Base-by-base conservation (phyloP, 2,329 filamentous ascomycete species). In the Gnomoniopsis sp. region DNA sequence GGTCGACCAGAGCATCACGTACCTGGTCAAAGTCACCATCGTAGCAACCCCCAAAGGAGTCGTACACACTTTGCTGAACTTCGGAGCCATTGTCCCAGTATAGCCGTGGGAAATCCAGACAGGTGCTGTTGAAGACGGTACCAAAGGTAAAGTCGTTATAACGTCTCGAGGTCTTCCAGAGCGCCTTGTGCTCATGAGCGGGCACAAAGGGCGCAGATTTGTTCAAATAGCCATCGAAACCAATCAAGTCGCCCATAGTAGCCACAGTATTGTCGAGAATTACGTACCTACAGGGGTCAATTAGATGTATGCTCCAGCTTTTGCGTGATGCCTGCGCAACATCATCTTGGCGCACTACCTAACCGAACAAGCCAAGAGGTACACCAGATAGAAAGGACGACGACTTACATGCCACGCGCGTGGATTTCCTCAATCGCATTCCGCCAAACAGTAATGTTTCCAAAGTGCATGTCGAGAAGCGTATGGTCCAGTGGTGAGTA, bases 221-320 rank as follows among this genome's bases (percentile, higher is more conserved):
- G 66, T 88, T 87, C 59, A 84, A 72, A 61, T 80, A 83, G 0
- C 82, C 83, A 57, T 86, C 74, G 67, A 86, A 88, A 6, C 82
- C 82, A 15, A 62, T 77, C 53, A 87, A 73, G 64, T 88, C 83
- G 51, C 82, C 80, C 79, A 88, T 77, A 14, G 85, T 88, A 46
- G 82, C 79, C 67, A 88, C 78, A 1, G 86, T 88, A 66, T 88
- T 88, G 68, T 88, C 86, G 57, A 88, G 70, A 34, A 88, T 72
- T 12, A 62, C 36, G 14, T 62, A 62, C 60, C 60, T 62, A 11
- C 17, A n/a, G 23, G 11, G 7, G 34, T 61, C 36, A 55, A 55
- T 17, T 34, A 19, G 6, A 6, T 8, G 15, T 21, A 10, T 30
- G 26, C 26, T 30, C 26, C 4, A 30, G 8, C 4, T 30, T 30